phyloP scores from a whole-genome alignment of 306 rosid genomes.

The Cucurbita argyrosperma region DNA sequence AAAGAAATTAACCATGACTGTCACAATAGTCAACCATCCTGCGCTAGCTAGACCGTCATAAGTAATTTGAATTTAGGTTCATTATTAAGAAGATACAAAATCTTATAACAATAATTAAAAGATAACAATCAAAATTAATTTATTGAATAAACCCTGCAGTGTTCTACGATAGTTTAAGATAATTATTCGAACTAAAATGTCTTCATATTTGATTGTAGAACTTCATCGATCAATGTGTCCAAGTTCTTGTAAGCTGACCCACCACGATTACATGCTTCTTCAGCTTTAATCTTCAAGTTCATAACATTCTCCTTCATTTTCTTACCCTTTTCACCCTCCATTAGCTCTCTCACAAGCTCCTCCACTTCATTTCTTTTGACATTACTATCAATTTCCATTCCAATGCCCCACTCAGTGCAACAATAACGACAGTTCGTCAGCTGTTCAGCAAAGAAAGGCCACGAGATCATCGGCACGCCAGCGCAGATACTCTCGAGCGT shows the following conservation, averaged over 20 bases:
- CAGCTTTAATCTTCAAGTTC: background rate
- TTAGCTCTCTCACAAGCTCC: slow-evolving; percentile 24
- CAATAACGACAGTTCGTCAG: slow-evolving; percentile 9
- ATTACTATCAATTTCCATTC: slow-evolving; percentile 19
- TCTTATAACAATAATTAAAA: too few relatives aligned
- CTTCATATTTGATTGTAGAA: background rate
- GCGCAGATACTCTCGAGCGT: slow-evolving; percentile 26
- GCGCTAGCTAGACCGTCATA: too few relatives aligned
- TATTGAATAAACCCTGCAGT: too few relatives aligned
- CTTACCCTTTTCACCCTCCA: slow-evolving; percentile 29
- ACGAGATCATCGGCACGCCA: slow-evolving; percentile 23
- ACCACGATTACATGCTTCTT: background rate
- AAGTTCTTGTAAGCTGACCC: background rate
- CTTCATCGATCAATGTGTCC: background rate
- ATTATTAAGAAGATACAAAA: too few relatives aligned
- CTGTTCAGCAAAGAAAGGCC: slow-evolving; percentile 36
- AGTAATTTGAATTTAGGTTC: too few relatives aligned
- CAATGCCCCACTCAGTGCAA: slow-evolving; percentile 30
- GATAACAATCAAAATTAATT: too few relatives aligned
- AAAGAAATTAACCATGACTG: too few relatives aligned
- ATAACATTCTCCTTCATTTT: slow-evolving; percentile 16
- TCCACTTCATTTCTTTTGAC: slow-evolving; percentile 33
- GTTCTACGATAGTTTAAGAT: too few relatives aligned
- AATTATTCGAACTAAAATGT: background rate
- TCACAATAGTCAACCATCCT: too few relatives aligned